These are phyloP conservation scores for Alternaria arborescens DNA, from an alignment of 2,329 filamentous ascomycete genomes.

Conservation along the genomic window DNA sequence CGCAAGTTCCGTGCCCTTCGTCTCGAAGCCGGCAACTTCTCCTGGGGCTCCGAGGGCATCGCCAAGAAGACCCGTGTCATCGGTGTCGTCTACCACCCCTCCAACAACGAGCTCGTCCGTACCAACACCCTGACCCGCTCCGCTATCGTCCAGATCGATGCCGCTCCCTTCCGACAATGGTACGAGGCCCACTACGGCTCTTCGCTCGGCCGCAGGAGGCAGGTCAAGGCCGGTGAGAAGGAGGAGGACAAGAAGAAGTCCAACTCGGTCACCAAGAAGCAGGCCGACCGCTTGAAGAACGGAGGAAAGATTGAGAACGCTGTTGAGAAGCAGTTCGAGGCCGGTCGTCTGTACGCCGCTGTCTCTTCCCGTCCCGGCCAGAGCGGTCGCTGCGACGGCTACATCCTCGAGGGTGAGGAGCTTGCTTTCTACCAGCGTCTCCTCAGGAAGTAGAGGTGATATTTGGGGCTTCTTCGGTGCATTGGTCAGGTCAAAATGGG, in stretches of 20 bases:
- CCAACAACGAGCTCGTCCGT: conserved; percentile 99
- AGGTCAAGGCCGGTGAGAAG: conserved; percentile 78
- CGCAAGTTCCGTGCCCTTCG: conserved; percentile 99
- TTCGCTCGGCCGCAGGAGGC: conserved; percentile 86
- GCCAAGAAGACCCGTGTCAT: conserved; percentile 99
- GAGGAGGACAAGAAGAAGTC: conserved; percentile 93
- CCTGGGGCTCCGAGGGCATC: conserved; percentile 97
- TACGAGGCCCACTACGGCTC: conserved; percentile 99
- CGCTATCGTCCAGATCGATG: conserved; percentile 98
- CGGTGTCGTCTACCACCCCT: conserved; percentile 97
- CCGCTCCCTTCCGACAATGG: conserved; percentile 99
- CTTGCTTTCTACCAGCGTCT: conserved; percentile 99
- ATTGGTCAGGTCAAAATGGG: conserved; percentile 54
- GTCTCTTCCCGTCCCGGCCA: conserved; percentile 93
- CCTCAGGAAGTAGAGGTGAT: conserved; percentile 86
- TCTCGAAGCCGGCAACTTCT: conserved; percentile 99
- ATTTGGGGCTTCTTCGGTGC: conserved; percentile 51
- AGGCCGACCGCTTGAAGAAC: conserved; percentile 82
- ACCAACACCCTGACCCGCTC: conserved; percentile 99
- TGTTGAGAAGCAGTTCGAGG: conserved; percentile 99
- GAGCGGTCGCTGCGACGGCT: conserved; percentile 95
- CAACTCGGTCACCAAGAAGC: conserved; percentile 96
- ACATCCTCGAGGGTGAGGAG: conserved; percentile 99
- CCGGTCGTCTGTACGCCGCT: conserved; percentile 94
- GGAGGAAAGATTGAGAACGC: conserved; percentile 90